A percentile compares a stretch with the other conserved stretches of the same genome.
Conservation (phyloP, 306 rosid species). For the Quillaja saponaria region DNA sequence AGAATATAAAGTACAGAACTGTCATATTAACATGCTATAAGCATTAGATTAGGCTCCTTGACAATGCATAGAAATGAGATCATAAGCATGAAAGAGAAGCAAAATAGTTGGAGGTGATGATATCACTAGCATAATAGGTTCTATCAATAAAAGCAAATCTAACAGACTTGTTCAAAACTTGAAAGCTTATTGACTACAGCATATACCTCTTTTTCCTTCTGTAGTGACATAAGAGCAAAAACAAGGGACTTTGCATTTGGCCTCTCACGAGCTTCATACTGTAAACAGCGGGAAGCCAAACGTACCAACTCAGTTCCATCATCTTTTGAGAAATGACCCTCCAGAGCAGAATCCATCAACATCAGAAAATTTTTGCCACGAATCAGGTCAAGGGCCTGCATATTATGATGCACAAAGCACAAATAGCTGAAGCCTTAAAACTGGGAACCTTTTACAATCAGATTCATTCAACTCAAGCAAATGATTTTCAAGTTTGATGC, state of each 20-base stretch:
- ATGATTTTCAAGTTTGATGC: too few species aligned
- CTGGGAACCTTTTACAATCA: not conserved
- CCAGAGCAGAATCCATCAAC: slow-evolving; percentile 95
- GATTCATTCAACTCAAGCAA: not conserved
- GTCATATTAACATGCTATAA: too few species aligned
- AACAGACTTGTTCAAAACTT: not conserved
- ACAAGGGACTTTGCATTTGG: slow-evolving; percentile 92
- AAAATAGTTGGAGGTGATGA: too few species aligned
- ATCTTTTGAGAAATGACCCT: slow-evolving; percentile 92
- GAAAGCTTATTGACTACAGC: slow-evolving; percentile 2
- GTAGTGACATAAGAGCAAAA: slow-evolving; percentile 73
- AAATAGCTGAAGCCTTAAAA: not conserved
- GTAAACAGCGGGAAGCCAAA: slow-evolving; percentile 91
- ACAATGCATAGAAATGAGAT: too few species aligned
- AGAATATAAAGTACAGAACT: too few species aligned
- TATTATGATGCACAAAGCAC: not conserved
- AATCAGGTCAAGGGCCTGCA: slow-evolving; percentile 89
- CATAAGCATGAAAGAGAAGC: too few species aligned
- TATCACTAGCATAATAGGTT: not conserved
- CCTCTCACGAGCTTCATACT: slow-evolving; percentile 95
- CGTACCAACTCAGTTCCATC: slow-evolving; percentile 95
- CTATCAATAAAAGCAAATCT: not conserved
- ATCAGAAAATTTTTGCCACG: slow-evolving; percentile 88
- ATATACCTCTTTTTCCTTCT: slow-evolving; percentile 86
- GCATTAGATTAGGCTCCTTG: too few species aligned